phyloP scores from a whole-genome alignment of 495 filamentous ascomycete species.

The Aspergillus wentii region DNA sequence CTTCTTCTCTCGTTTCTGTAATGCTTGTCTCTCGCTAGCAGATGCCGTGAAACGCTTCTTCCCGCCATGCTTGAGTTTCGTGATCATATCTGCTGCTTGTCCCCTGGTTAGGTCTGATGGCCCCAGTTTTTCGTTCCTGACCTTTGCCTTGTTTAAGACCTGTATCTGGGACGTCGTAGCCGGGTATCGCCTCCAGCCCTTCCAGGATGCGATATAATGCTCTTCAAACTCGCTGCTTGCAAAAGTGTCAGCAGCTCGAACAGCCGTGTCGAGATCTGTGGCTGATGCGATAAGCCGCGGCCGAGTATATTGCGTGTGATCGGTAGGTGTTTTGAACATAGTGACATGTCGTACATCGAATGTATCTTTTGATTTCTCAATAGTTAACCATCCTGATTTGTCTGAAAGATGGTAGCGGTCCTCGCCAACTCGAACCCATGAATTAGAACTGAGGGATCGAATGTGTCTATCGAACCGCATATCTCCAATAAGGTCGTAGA shows the following conservation, averaged over 20 bases:
- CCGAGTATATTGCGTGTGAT: conserved; percentile 42
- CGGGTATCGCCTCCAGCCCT: conserved; percentile 61
- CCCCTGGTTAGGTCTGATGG: conserved; percentile 65
- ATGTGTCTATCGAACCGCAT: conserved; percentile 72
- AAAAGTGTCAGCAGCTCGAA: conserved; percentile 80
- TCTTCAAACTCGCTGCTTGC: conserved; percentile 58
- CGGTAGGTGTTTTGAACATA: conserved; percentile 20
- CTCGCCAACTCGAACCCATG: conserved; percentile 74
- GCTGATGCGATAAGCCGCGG: conserved; percentile 61
- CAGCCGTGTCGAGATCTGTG: conserved; percentile 60
- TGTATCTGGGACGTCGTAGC: conserved; percentile 66
- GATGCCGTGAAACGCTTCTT: conserved; percentile 60
- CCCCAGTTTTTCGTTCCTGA: conserved; percentile 49
- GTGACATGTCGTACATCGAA: conserved; percentile 31
- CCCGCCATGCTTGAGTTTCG: conserved; percentile 80
- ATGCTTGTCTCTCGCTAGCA: no score
- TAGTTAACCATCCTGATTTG: conserved; percentile 45
- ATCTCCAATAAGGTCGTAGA: conserved; percentile 85
- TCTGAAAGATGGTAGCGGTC: conserved; percentile 62
- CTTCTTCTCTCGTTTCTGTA: conserved; percentile 31
- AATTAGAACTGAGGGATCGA: conserved; percentile 60
- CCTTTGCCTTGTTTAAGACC: conserved; percentile 64
- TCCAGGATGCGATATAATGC: conserved; percentile 49
- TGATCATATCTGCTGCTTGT: conserved; percentile 86
- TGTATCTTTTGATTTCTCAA: conserved; percentile 43